Evolutionary conservation across 2,329 filamentous ascomycete genomes (phyloP).

Genomic region (Colletotrichum musicola): DNA sequence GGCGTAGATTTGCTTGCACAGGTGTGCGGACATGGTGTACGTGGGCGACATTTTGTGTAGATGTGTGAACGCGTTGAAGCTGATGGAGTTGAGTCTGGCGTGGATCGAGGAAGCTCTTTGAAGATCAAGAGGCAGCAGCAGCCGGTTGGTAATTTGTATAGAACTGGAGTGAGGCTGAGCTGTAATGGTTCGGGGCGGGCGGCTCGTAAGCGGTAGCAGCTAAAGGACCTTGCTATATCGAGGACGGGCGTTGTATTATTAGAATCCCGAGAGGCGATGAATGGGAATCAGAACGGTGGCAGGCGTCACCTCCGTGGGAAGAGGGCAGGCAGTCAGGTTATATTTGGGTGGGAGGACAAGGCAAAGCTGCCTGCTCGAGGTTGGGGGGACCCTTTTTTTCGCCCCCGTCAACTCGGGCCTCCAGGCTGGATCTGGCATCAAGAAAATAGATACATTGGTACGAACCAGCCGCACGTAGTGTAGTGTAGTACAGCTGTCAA

Average conservation of each 20-base stretch:
- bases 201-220: slow-evolving; percentile 8
- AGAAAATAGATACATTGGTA: slow-evolving; percentile 16
- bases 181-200: slow-evolving; percentile 5
- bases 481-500: slow-evolving; percentile 16
- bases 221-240: neutral
- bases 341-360: slow-evolving; percentile 21
- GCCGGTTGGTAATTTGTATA: too few relatives aligned
- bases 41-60: slow-evolving; percentile 64
- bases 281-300: slow-evolving; percentile 6
- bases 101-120: too few relatives aligned
- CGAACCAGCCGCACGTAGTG: slow-evolving; percentile 17
- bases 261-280: slow-evolving; percentile 21
- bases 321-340: slow-evolving; percentile 30
- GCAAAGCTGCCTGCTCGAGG: neutral
- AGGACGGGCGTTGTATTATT: slow-evolving; percentile 15
- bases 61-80: slow-evolving; percentile 24
- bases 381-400: slow-evolving; percentile 7
- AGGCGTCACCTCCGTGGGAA: slow-evolving; percentile 1
- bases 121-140: too few relatives aligned
- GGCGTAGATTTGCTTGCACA: slow-evolving; percentile 71
- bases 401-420: neutral
- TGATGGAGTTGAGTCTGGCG: neutral
- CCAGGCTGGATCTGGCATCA: slow-evolving; percentile 9
- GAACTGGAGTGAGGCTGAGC: neutral
- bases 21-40: slow-evolving; percentile 72